Evolutionary conservation across 2,329 filamentous ascomycete genomes (phyloP).

Genomic region (Arthroderma sp.): DNA sequence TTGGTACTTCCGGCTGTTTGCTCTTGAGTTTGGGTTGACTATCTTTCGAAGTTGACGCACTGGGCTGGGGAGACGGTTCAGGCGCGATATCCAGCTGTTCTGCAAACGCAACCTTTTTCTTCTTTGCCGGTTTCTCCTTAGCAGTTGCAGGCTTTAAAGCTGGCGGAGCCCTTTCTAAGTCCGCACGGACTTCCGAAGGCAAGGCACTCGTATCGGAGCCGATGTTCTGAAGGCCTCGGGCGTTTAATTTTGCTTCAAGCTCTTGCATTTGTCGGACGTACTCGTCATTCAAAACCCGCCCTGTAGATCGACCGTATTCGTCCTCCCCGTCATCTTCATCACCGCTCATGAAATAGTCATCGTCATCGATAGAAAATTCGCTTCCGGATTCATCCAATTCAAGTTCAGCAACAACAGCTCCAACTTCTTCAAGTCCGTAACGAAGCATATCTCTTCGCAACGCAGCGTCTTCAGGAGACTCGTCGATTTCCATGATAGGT

Average conservation of each 20-base stretch:
- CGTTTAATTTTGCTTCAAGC: slow-evolving; percentile 61
- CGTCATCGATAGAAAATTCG: slow-evolving; percentile 39
- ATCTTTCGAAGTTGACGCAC: slow-evolving; percentile 4
- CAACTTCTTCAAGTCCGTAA: slow-evolving; percentile 79
- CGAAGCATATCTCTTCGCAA: slow-evolving; percentile 79
- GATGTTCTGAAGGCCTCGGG: slow-evolving; percentile 42
- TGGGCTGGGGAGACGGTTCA: slow-evolving; percentile 21
- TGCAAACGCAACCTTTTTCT: slow-evolving; percentile 74
- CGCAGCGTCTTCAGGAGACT: slow-evolving; percentile 66
- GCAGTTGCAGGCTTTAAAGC: slow-evolving; percentile 6
- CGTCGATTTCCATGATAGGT: slow-evolving; percentile 56
- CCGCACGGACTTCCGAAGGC: slow-evolving; percentile 20
- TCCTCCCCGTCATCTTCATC: slow-evolving; percentile 56
- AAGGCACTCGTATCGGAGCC: slow-evolving; percentile 34
- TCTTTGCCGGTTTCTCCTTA: slow-evolving; percentile 21
- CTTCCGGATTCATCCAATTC: slow-evolving; percentile 57
- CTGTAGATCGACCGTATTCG: slow-evolving; percentile 59
- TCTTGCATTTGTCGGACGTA: slow-evolving; percentile 76
- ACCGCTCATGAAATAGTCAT: slow-evolving; percentile 41
- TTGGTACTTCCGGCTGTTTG: slow-evolving; percentile 23
- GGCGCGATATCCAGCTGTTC: slow-evolving; percentile 57
- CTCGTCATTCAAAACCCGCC: slow-evolving; percentile 53
- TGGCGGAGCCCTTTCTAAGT: slow-evolving; percentile 15
- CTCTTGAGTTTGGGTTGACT: slow-evolving; percentile 16
- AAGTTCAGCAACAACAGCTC: slow-evolving; percentile 82